Evolutionary conservation across 2,329 filamentous ascomycete species (phyloP).

Genomic region (Calcarisporium arbuscula): DNA sequence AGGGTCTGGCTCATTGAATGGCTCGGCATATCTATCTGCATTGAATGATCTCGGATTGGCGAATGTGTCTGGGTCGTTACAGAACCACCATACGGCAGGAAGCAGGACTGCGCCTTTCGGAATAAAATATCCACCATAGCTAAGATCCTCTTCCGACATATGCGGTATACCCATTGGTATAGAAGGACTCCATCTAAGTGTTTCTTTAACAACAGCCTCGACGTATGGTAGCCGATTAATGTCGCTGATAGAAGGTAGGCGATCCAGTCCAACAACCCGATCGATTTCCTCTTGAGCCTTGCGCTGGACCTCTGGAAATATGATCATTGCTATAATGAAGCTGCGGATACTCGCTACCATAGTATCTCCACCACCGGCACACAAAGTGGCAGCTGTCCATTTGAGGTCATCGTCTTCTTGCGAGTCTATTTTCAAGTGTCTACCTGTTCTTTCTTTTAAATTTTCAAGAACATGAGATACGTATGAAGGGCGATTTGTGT

Average conservation of each 20-base stretch:
- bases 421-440: no score
- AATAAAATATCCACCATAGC: constrained; percentile 7
- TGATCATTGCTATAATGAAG: constrained; percentile 41
- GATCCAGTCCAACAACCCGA: constrained; percentile 30
- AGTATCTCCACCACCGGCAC: constrained; percentile 20
- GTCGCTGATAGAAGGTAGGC: constrained; percentile 37
- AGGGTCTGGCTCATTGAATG: constrained; percentile 18
- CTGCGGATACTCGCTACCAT: constrained; percentile 23
- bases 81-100: constrained; percentile 24
- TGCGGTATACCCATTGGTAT: constrained; percentile 27
- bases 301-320: constrained; percentile 34
- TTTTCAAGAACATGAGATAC: no score
- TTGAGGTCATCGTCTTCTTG: no score
- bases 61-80: constrained; percentile 59
- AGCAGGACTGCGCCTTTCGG: constrained; percentile 11
- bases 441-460: no score
- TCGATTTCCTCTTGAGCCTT: constrained; percentile 36
- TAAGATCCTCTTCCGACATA: constrained; percentile 19
- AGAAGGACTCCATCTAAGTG: constrained; percentile 21
- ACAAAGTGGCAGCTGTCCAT: constrained; percentile 18
- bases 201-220: constrained; percentile 22
- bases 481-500: no score
- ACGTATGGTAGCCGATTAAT: constrained; percentile 36
- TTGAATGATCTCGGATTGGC: constrained; percentile 27
- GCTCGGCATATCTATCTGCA: constrained; percentile 20